These are phyloP conservation scores for Panicum virgatum DNA, from an alignment of 202 grass and related monocot genomes.

Conservation along the genomic window DNA sequence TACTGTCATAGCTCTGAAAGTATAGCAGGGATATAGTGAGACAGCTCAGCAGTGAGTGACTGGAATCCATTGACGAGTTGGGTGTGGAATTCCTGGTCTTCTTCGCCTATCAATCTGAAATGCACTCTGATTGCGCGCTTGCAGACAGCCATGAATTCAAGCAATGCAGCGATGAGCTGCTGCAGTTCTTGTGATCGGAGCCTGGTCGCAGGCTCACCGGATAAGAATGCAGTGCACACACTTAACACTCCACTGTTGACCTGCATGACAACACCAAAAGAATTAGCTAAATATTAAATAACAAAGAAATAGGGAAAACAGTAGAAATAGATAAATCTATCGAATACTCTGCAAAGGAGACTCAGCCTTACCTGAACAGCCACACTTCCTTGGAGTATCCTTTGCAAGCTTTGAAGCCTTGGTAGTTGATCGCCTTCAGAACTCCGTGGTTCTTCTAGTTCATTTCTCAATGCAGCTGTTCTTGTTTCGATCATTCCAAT, in stretches of 20 bases:
- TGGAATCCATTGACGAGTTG: conserved; percentile 99
- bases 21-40: conserved; percentile 97
- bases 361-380: conserved; percentile 84
- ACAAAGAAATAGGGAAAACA: conserved; percentile 8
- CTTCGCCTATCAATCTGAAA: conserved; percentile 96
- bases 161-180: conserved; percentile 95
- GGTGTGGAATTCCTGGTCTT: conserved; percentile 98
- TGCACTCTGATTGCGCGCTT: conserved; percentile 96
- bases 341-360: background rate
- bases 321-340: conserved; percentile 4
- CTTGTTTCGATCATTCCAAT: conserved; percentile 99
- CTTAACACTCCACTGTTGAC: conserved; percentile 98
- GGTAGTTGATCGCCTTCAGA: conserved; percentile 95
- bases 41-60: conserved; percentile 95
- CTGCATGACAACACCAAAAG: conserved; percentile 47
- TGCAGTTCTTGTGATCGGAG: conserved; percentile 94
- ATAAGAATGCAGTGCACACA: conserved; percentile 97
- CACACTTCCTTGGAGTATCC: conserved; percentile 99
- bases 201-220: conserved; percentile 90
- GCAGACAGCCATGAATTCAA: conserved; percentile 99
- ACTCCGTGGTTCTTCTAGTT: conserved; percentile 95
- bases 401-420: conserved; percentile 94
- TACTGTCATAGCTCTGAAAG: conserved; percentile 80
- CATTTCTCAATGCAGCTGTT: conserved; percentile 90
- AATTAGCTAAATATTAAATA: conserved; percentile 14